Evolutionary conservation across 495 filamentous ascomycete genomes (phyloP), one percentile per base, ranked within the genome.

Genomic region (Penicillium paxilli): DNA sequence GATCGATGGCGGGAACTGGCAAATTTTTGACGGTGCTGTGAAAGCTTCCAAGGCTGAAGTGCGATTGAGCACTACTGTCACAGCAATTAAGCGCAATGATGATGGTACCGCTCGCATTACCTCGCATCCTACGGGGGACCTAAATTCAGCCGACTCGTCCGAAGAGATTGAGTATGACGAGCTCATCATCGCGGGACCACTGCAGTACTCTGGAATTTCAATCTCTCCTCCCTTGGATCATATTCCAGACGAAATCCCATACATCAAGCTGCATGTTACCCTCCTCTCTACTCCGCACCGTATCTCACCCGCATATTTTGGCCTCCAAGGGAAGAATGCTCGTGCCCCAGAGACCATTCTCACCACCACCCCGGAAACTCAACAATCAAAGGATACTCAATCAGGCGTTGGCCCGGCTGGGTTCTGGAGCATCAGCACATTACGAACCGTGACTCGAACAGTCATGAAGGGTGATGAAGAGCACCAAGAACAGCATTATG

Each of bases 1-100:
- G 5, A 80, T 98, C 6, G 71, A 83, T 7, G 92, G 92, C 2
- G 94, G 94, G 2, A 99, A 99, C 62, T 99, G 92, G 93, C 86
- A 84, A 65, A 97, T 98, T 37, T 99, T 99, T 62, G 80, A 84
- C 2, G 76, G 81, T 8, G 96, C 96, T 89, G 71, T 91, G 10
- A 75, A 84, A 30, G 70, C 75, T 4, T 83, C 90, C 7, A 67
- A 73, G 1, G 87, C 88, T 1, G 66, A 79, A 5, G 49, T 91
- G 4, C 67, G 70, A 4, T 71, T 95, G n/a, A 87, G 92, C 60
- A 89, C 87, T 0, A 80, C 82, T 3, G 91, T 96, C 0, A 76
- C 76, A 2, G 73, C 67, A 1, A 80, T 95, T 37, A 52, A 66
- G 11, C 81, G 81, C 33, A 73, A 77, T 24, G 38, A 66, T 23